Evolutionary conservation across 164 flowering plant genomes (phyloP), one percentile per base, ranked within the genome.

Genomic region (Magnolia officinalis): DNA sequence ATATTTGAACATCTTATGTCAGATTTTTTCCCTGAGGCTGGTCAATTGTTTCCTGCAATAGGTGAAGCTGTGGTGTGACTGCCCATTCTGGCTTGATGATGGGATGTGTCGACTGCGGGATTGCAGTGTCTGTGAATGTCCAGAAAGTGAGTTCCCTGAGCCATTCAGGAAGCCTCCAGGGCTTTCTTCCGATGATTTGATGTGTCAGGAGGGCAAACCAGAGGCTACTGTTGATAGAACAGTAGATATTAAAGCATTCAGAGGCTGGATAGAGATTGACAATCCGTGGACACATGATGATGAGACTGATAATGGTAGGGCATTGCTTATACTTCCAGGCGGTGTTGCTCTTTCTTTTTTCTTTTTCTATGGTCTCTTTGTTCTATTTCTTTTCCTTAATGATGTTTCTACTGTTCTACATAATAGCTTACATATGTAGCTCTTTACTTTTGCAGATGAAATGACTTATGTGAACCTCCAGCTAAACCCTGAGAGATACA

Each of bases 1-100:
- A 65, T 23, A 21, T 51, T 71, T 72, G 19, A 66, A 29, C 74
- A 50, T 37, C 45, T 37, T 37, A 37, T 37, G 19, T 55, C 61
- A 55, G 16, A 11, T 19, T 64, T 64, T 64, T 21, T n/a, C 67
- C 21, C 19, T 64, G 73, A 78, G 24, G 16, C 55, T 72, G 55
- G 21, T 21, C 67, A n/a, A 58, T 71, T 31, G 68, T 14, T 58
- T 76, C 63, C 65, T 72, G 9, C 67, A 72, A 14, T 81, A 94
- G 98, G 97, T 84, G 45, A 96, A 96, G 83, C 80, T 96, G 78
- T 94, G 97, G 97, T 96, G 99, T 84, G 96, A 96, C 82, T 96
- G 99, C 82, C 97, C 98, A 63, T 96, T 94, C 85, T 96, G 99
- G 99, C 99, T 89, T 58, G 99, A 96, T 78, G 99, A 96, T 85